phyloP scores from a whole-genome alignment of 129 eudicot genomes.

The Escallonia herrerae region DNA sequence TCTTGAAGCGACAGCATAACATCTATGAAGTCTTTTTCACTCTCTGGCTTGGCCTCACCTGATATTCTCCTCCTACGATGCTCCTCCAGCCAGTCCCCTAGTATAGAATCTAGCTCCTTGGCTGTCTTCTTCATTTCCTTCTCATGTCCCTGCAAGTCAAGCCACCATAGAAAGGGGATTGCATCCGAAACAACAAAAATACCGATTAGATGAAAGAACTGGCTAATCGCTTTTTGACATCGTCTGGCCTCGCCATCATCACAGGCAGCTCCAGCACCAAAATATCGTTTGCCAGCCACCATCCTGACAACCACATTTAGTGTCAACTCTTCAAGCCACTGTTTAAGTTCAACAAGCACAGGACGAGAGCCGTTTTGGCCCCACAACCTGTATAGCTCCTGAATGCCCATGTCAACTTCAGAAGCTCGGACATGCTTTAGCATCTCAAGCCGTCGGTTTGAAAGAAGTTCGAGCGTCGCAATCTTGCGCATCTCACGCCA shows the following conservation, averaged over 20 bases:
- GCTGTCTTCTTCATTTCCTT: conserved; percentile 20
- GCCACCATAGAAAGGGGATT: conserved; percentile 13
- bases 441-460: conserved; percentile 26
- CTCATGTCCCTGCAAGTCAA: conserved; percentile 22
- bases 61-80: not conserved
- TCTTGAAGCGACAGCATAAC: conserved; percentile 13
- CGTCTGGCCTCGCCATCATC: conserved; percentile 12
- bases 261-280: conserved; percentile 2
- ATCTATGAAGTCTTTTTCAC: conserved; percentile 15
- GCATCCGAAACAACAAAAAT: conserved; percentile 15
- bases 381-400: conserved; percentile 15
- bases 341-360: conserved; percentile 6
- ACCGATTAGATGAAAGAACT: conserved; percentile 6
- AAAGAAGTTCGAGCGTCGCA: conserved; percentile 21
- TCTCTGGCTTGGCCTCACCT: not conserved
- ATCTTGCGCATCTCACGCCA: conserved; percentile 30
- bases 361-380: not conserved
- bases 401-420: conserved; percentile 11
- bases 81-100: conserved; percentile 16
- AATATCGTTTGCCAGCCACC: conserved; percentile 21
- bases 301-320: conserved; percentile 11
- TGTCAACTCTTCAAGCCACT: conserved; percentile 10
- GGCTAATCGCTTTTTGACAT: not conserved
- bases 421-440: conserved; percentile 18
- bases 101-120: conserved; percentile 13